Base-by-base conservation (phyloP, 177 flowering plant genomes). In the Vitis hybrid region DNA sequence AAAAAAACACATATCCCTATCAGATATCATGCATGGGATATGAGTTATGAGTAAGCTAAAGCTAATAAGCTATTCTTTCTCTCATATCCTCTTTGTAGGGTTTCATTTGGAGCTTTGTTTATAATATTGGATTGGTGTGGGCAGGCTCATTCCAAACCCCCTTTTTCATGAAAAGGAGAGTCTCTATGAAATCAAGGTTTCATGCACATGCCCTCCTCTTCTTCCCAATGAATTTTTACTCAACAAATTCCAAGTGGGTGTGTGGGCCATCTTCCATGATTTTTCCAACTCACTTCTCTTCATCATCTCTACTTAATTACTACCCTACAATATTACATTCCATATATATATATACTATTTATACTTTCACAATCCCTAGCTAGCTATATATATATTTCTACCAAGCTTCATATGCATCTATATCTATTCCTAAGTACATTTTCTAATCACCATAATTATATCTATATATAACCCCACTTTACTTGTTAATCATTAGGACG, bases 111-210 rank as follows among this genome's bases (percentile, higher is more conserved):
- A 72, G 66, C 8, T 7, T 59, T 58, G 11, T 12, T 51, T 62
- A 18, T 61, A 60, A 40, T 66, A 52, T 56, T 68, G 71, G 76
- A 66, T 64, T 66, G 67, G 65, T 71, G 56, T 66, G 56, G 55
- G 6, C 16, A 60, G 62, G 52, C 72, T 75, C 75, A 72, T 72
- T 74, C 69, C 75, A 72, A 68, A 46, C 64, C 66, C 19, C 72
- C 68, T 76, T 60, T 83, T 81, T 58, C 81, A 82, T 82, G 70
- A 81, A 84, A 84, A 82, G 84, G 24, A 70, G 79, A 74, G 85
- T 49, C 72, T 58, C 50, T 63, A 68, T 68, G 66, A 66, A 64
- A 73, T 62, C 82, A 76, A 76, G 72, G 81, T 59, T 76, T 70
- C 80, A 76, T 62, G 75, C 87, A 84, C 85, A 80, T 84, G 87